Evolutionary conservation across 352 stramenopile genomes (phyloP), one percentile per base, ranked within the genome.

Genomic region (Phytophthora multivora): DNA sequence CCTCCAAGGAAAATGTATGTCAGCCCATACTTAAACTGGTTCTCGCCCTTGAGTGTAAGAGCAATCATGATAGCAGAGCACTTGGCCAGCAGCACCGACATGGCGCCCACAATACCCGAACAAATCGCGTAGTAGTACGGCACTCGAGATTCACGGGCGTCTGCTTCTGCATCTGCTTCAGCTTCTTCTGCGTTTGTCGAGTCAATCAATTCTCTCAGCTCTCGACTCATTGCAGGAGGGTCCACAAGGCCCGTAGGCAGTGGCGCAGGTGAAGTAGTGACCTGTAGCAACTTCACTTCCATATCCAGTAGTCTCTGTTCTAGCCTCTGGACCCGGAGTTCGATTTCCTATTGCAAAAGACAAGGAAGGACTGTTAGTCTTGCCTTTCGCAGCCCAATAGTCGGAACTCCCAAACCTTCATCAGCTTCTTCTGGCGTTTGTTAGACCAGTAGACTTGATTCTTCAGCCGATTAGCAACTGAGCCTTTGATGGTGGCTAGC

Each of bases 401-500:
- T 13, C 10, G 11, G 10, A 50, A 45, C 10, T 25, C 0, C n/a
- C 49, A 35, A 57, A 79, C 79, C 61, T 91, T 85, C 72, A 93
- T 89, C 42, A 86, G 81, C 48, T 90, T 77, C 66, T 93, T 93
- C 54, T 94, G 85, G 9, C 85, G 83, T 51, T 75, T 75, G 36
- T 90, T 88, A 33, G 86, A 95, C 73, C 75, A 90, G 59, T 90
- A 81, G 25, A 94, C 80, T 46, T 94, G 87, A 55, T 90, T 93
- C 60, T 94, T 95, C 15, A 95, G 70, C 5, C 82, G 81, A 59
- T 95, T 85, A 15, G 87, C 85, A 11, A 93, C 73, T 23, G 87
- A 94, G 25, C 87, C 87, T 68, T 95, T 93, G 75, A 95, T 95
- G n/a, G 84, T 93, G 30, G 87, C 87, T 13, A 95, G 73, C 81